These are phyloP conservation scores for Penicillium psychrosexuale DNA, from an alignment of 2,329 filamentous ascomycete genomes.

Conservation along the genomic window DNA sequence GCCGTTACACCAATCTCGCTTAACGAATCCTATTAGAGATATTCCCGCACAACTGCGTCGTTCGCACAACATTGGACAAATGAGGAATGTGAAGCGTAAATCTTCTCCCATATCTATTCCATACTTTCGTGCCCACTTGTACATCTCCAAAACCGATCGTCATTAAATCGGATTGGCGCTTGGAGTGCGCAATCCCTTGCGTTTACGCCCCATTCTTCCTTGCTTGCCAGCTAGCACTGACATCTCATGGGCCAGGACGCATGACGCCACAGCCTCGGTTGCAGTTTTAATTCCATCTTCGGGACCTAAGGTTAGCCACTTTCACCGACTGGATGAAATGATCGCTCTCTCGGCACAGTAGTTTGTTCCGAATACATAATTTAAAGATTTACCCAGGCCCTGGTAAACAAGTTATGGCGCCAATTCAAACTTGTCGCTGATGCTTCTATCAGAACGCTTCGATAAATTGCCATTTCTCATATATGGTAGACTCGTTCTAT, in stretches of 20 bases:
- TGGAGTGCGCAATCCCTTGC: slow-evolving; percentile 22
- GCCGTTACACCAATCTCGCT: slow-evolving; percentile 7
- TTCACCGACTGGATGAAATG: slow-evolving; percentile 10
- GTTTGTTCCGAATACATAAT: neutral
- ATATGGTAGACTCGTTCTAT: slow-evolving; percentile 4
- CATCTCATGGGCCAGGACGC: slow-evolving; percentile 14
- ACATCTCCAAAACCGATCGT: slow-evolving; percentile 24
- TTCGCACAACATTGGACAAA: neutral
- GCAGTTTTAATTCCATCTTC: neutral
- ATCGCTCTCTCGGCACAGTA: neutral
- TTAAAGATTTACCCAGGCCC: neutral
- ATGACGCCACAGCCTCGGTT: slow-evolving; percentile 14
- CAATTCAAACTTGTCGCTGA: neutral
- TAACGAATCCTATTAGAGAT: slow-evolving; percentile 1
- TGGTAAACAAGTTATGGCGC: neutral
- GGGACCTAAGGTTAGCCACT: slow-evolving; percentile 5
- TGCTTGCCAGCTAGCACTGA: slow-evolving; percentile 17
- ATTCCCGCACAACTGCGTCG: neutral
- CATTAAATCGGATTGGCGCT: slow-evolving; percentile 12
- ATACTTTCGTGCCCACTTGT: neutral
- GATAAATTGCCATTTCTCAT: neutral
- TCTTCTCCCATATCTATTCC: slow-evolving; percentile 5
- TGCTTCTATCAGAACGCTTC: neutral
- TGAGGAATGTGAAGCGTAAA: neutral
- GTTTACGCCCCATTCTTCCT: slow-evolving; percentile 16